These are phyloP conservation scores for Sedum album DNA, from an alignment of 164 flowering plant genomes.

Conservation along the genomic window DNA sequence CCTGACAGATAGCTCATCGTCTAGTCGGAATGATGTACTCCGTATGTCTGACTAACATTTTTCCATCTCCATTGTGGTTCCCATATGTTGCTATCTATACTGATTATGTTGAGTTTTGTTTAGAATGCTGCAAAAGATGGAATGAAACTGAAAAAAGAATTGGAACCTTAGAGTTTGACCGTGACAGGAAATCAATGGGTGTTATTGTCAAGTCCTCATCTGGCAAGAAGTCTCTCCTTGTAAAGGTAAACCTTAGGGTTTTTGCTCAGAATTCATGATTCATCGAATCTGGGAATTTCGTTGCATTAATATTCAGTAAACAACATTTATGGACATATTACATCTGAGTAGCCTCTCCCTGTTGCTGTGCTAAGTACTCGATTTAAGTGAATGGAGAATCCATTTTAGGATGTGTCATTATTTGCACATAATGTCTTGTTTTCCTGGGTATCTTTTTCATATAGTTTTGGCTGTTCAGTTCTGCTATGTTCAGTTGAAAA, in stretches of 20 bases:
- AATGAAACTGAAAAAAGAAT: conserved; percentile 45
- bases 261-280: not conserved
- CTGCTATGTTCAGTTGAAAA: not conserved
- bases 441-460: not conserved
- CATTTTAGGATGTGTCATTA: not conserved
- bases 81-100: not conserved
- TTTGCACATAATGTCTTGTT: not conserved
- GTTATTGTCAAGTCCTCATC: conserved; percentile 60
- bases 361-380: not conserved
- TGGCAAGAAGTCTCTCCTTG: conserved; percentile 66
- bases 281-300: not conserved
- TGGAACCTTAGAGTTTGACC: conserved; percentile 96
- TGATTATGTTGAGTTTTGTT: not conserved
- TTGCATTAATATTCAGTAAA: not conserved
- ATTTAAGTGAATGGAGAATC: not conserved
- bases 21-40: conserved; percentile 24
- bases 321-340: not conserved
- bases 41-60: conserved; percentile 35
- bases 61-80: not conserved
- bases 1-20: conserved; percentile 17
- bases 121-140: conserved; percentile 66
- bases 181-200: conserved; percentile 95
- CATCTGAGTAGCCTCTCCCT: not conserved
- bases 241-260: conserved; percentile 64
- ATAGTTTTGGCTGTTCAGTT: not conserved